phyloP scores from a whole-genome alignment of 2,329 filamentous ascomycete species.

The Fusarium lyarnte region DNA sequence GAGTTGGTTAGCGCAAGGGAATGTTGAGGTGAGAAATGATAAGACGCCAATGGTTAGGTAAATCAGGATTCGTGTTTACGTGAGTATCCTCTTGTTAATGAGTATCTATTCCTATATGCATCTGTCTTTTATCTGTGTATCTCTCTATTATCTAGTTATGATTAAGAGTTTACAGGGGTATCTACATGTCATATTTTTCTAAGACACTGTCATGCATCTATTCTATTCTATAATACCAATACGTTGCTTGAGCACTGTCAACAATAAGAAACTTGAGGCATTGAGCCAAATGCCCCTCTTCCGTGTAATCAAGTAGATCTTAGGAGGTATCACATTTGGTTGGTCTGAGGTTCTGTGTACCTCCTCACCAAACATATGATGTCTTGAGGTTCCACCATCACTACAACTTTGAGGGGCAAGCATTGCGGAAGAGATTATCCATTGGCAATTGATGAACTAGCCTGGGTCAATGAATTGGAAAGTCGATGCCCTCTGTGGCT shows the following conservation, averaged over 20 bases:
- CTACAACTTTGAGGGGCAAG: conserved; percentile 5
- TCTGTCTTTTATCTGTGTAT: neutral
- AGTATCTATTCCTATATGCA: neutral
- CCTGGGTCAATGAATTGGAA: neutral
- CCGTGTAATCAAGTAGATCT: neutral
- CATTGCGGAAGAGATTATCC: neutral
- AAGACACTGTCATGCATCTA: neutral
- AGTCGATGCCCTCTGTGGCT: conserved; percentile 1
- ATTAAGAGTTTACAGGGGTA: neutral
- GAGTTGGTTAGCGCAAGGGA: conserved; percentile 25
- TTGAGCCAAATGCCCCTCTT: neutral
- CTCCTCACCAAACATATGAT: neutral
- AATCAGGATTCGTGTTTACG: conserved; percentile 16
- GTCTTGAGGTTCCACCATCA: conserved; percentile 4
- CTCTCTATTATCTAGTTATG: too few species aligned
- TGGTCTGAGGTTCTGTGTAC: neutral
- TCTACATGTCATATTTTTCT: conserved; percentile 1
- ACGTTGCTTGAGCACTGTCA: neutral
- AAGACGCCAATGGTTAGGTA: conserved; percentile 2
- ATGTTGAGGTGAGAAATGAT: conserved; percentile 7
- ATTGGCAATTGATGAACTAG: neutral
- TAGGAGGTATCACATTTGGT: neutral
- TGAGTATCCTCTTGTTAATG: neutral
- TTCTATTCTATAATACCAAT: neutral
- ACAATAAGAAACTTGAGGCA: neutral